These are phyloP conservation scores for Exophiala sp. DNA, from an alignment of 2,329 filamentous ascomycete species.

Conservation along the genomic window DNA sequence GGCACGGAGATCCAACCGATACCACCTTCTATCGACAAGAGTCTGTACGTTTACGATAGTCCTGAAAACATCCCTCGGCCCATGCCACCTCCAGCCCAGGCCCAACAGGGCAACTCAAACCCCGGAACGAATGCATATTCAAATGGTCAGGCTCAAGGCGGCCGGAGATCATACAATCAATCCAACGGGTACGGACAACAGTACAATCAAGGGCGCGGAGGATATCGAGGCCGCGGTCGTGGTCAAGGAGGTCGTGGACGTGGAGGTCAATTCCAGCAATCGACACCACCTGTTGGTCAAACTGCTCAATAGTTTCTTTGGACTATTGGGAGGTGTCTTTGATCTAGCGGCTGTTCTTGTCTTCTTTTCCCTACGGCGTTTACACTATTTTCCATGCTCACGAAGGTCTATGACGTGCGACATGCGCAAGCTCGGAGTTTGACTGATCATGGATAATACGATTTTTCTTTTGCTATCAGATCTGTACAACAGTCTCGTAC, in stretches of 20 bases:
- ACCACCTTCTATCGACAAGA: constrained; percentile 91
- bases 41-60: constrained; percentile 95
- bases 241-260: constrained; percentile 40
- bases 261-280: constrained; percentile 18
- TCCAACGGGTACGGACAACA: constrained; percentile 25
- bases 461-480: constrained; percentile 15
- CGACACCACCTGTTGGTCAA: constrained; percentile 15
- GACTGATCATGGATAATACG: constrained; percentile 20
- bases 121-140: constrained; percentile 13
- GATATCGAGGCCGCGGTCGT: constrained; percentile 42
- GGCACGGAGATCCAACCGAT: constrained; percentile 98
- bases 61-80: constrained; percentile 92
- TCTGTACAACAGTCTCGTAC: constrained; percentile 25
- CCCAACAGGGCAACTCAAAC: constrained; percentile 16
- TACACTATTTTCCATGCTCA: constrained; percentile 18
- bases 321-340: background rate
- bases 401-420: constrained; percentile 27
- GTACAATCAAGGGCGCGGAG: constrained; percentile 36
- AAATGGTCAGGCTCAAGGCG: constrained; percentile 16
- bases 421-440: constrained; percentile 28
- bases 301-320: constrained; percentile 15
- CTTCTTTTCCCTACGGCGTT: constrained; percentile 17
- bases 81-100: constrained; percentile 36
- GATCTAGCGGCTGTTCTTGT: constrained; percentile 14
- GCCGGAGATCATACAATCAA: constrained; percentile 16